These are phyloP conservation scores for Cydonia oblonga DNA, from an alignment of 331 rosid species.

Conservation along the genomic window DNA sequence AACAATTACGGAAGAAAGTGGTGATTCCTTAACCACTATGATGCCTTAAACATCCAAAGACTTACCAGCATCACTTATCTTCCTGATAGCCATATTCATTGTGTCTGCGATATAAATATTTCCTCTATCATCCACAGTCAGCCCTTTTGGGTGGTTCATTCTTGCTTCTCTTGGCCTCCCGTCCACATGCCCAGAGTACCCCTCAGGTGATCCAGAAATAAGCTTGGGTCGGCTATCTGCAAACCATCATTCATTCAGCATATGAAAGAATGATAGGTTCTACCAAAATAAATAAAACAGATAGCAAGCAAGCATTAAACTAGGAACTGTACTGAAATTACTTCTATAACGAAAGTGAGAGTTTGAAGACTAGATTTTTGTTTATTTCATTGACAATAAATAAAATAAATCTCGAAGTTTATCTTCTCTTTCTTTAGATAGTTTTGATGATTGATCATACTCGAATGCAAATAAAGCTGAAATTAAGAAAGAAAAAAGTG, in stretches of 20 bases:
- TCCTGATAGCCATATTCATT: constrained; percentile 89
- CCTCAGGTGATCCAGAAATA: constrained; percentile 87
- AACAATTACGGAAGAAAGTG: background rate
- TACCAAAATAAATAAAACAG: background rate
- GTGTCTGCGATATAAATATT: constrained; percentile 92
- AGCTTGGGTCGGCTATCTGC: constrained; percentile 73
- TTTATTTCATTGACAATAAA: background rate
- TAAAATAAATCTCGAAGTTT: no score
- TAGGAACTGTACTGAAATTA: constrained; percentile 4
- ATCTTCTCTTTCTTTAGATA: no score
- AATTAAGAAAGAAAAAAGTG: constrained; percentile 5
- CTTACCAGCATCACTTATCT: constrained; percentile 75
- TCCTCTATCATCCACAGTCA: constrained; percentile 72
- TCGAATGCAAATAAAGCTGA: background rate
- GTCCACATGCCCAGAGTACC: constrained; percentile 81
- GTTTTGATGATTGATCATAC: background rate
- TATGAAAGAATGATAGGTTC: background rate
- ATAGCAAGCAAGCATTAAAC: background rate
- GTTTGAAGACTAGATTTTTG: background rate
- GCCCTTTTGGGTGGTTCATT: constrained; percentile 86
- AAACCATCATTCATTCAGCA: constrained; percentile 15
- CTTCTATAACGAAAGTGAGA: background rate
- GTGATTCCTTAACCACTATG: background rate
- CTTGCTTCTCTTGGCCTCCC: constrained; percentile 90
- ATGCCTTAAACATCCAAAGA: background rate